Base-by-base conservation (phyloP, 2,329 filamentous ascomycete species). In the Furcasterigmium furcatum region DNA sequence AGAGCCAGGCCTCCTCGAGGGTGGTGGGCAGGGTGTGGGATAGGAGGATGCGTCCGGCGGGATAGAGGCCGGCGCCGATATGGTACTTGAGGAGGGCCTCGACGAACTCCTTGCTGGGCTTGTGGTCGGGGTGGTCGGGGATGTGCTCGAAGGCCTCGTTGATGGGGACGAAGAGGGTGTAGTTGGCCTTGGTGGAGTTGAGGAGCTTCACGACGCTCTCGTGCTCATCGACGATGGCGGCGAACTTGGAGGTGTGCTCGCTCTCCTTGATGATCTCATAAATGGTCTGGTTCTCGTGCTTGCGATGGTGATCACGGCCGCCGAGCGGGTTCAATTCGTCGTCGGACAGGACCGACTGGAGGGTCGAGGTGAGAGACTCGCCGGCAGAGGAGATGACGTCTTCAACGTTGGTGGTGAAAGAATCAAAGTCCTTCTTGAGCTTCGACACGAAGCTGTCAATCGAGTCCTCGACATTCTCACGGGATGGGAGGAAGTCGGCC, bases 161-260 rank as follows among this genome's bases (percentile, higher is more conserved):
- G 1, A 80, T 82, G 0, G 91, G 91, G 2, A 88, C 87, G 57
- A 96, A 95, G 42, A 94, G 66, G 1, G 91, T 96, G 58, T 85
- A 81, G 64, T 92, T 91, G 19, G 79, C 72, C 29, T 78, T 68
- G 2, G 88, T 92, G 58, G 79, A 79, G 67, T 95, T 94, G 22
- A 96, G 77, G 4, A 83, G 63, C 44, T 85, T 64, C 29, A 92
- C 82, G 1, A 96, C 70, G 43, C 88, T 81, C 1, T 83, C 76
- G 60, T 87, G 84, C 49, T 90, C 76, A 50, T 86, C 76, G 54
- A 96, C 77, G n/a, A 91, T 71, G 59, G 85, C 79, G 22, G 85
- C 82, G 38, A 96, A 85, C 63, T 84, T 87, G 41, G 80, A 87
- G 2, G 88, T 91, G 66, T 88, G 79, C 57, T 91, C 87, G 70